These are phyloP conservation scores for Capsaspora owczarzaki DNA, from an alignment of 78 protist species.

Conservation along the genomic window DNA sequence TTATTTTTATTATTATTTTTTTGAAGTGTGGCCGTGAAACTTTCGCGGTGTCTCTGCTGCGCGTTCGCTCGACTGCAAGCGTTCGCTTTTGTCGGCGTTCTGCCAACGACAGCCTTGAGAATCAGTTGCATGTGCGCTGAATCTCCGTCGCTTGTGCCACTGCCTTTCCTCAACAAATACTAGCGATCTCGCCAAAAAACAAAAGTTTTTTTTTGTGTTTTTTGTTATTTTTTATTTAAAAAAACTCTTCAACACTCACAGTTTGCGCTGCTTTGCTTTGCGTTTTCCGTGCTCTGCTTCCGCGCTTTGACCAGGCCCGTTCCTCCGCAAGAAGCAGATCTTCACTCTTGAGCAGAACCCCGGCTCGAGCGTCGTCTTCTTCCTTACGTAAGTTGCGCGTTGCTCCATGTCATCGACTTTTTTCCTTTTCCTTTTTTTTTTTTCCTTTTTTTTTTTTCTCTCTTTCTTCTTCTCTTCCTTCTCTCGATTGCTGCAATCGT, in stretches of 20 bases:
- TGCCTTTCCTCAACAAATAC: neutral
- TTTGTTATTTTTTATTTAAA: too few species aligned
- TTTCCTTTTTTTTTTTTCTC: too few species aligned
- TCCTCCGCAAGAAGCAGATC: conserved; percentile 16
- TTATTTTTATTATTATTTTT: too few species aligned
- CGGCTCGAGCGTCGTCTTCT: neutral
- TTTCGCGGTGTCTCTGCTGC: too few species aligned
- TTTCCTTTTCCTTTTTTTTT: neutral
- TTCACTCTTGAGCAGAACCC: conserved; percentile 2
- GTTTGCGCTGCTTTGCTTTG: neutral
- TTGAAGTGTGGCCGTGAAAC: too few species aligned
- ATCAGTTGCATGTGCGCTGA: neutral
- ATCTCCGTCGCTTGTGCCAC: neutral
- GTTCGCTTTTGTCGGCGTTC: neutral
- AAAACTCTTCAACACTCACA: neutral
- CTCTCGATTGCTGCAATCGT: neutral
- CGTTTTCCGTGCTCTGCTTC: neutral
- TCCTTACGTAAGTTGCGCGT: neutral
- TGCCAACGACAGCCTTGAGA: neutral
- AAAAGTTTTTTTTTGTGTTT: too few species aligned
- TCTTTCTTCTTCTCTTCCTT: neutral
- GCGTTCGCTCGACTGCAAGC: neutral
- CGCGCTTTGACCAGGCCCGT: neutral
- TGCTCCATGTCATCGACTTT: neutral
- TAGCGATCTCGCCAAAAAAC: neutral